Evolutionary conservation across 2,329 filamentous ascomycete genomes (phyloP).

Genomic region (Clonostachys solani): DNA sequence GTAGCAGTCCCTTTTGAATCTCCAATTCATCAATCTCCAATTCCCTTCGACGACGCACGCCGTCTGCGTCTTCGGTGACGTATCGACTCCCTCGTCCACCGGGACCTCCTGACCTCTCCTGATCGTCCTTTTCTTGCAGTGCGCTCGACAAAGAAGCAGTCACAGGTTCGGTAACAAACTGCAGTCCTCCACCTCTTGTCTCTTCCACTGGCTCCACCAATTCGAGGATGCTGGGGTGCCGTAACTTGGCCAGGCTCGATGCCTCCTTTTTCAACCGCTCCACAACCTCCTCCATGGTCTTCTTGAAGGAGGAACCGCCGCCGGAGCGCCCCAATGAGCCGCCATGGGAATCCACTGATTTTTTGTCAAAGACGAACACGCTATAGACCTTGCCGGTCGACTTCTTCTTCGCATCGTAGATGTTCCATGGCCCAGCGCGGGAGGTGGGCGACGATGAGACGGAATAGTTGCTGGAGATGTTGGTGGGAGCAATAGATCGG

Average conservation of each 20-base stretch:
- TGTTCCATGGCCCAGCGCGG: conserved; percentile 89
- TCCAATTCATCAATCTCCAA: conserved; percentile 95
- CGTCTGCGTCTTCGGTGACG: conserved; percentile 75
- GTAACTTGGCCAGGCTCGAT: conserved; percentile 77
- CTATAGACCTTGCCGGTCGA: conserved; percentile 85
- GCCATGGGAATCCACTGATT: conserved; percentile 64
- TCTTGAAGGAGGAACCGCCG: conserved; percentile 50
- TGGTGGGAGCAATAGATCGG: conserved; percentile 86
- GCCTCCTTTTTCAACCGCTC: conserved; percentile 91
- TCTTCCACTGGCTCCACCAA: conserved; percentile 94
- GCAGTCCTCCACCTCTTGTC: conserved; percentile 82
- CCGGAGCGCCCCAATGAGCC: conserved; percentile 30
- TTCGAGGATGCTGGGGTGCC: conserved; percentile 90
- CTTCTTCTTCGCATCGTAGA: conserved; percentile 97
- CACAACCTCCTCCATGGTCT: conserved; percentile 81
- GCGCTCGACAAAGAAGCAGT: conserved; percentile 82
- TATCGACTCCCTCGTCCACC: conserved; percentile 72
- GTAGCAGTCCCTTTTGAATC: conserved; percentile 92
- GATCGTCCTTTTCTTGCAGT: conserved; percentile 83
- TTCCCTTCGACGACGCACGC: conserved; percentile 69
- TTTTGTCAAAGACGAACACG: conserved; percentile 92
- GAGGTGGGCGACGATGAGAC: conserved; percentile 73
- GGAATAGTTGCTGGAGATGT: conserved; percentile 89
- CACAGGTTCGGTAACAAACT: conserved; percentile 92
- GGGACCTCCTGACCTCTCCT: conserved; percentile 66